Conservation (phyloP, 2,329 filamentous ascomycete genomes). For the Elsinoe necatrix region DNA sequence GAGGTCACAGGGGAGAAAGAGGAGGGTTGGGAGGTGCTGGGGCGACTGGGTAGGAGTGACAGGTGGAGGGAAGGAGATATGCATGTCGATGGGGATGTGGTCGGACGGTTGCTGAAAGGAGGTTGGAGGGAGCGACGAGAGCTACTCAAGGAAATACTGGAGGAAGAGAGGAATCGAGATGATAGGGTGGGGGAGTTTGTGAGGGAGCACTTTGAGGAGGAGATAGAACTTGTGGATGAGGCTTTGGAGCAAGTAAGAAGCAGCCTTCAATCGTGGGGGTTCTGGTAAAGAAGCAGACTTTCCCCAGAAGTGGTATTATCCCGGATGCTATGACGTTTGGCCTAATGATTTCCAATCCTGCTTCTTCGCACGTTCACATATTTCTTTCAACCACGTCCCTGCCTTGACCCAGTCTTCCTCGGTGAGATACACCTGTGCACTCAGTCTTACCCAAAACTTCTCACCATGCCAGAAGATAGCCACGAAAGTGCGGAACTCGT, state of each 20-base stretch:
- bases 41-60: conserved; percentile 16
- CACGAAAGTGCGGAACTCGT: conserved; percentile 64
- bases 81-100: conserved; percentile 37
- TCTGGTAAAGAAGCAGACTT: neutral
- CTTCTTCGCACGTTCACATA: conserved; percentile 46
- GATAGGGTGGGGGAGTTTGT: conserved; percentile 27
- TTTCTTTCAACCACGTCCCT: conserved; percentile 48
- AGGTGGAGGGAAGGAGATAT: conserved; percentile 21
- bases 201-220: conserved; percentile 25
- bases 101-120: conserved; percentile 28
- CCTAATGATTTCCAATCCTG: conserved; percentile 31
- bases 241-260: conserved; percentile 20
- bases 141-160: conserved; percentile 21
- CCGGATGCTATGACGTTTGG: neutral
- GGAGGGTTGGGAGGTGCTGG: conserved; percentile 19
- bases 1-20: conserved; percentile 26
- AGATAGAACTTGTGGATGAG: conserved; percentile 21
- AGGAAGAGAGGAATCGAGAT: conserved; percentile 19
- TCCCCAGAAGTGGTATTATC: neutral
- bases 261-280: conserved; percentile 23
- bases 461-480: conserved; percentile 53
- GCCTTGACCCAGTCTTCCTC: conserved; percentile 67
- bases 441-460: conserved; percentile 62
- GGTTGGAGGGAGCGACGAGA: conserved; percentile 20
- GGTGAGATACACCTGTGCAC: conserved; percentile 79